A percentile compares a stretch with the other conserved stretches of the same genome.
Evolutionary conservation across 495 filamentous ascomycete species (phyloP).

Genomic region (Talaromyces ruber): DNA sequence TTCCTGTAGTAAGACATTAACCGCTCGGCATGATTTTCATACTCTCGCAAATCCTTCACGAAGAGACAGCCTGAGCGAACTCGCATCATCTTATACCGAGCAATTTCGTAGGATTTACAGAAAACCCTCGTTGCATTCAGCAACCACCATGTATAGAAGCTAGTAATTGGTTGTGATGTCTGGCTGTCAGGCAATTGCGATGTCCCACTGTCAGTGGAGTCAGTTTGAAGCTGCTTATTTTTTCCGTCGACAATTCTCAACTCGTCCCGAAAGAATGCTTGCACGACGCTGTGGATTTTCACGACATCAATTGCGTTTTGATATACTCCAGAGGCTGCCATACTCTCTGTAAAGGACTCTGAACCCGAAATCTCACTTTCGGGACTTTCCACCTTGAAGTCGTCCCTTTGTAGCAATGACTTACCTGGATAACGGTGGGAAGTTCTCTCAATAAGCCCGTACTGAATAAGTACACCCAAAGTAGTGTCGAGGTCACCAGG

Average conservation of each 20-base stretch:
- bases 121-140: conserved; percentile 51
- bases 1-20: conserved; percentile 35
- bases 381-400: conserved; percentile 32
- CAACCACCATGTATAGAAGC: conserved; percentile 49
- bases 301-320: conserved; percentile 59
- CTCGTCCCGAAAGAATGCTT: conserved; percentile 67
- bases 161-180: conserved; percentile 10
- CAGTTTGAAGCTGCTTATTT: conserved; percentile 18
- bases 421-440: conserved; percentile 15
- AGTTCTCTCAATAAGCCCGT: conserved; percentile 59
- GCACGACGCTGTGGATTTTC: conserved; percentile 69
- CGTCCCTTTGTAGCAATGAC: conserved; percentile 10
- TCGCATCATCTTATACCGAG: conserved; percentile 48
- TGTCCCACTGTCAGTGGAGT: conserved; percentile 10
- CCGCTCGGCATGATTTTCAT: conserved; percentile 57
- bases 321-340: conserved; percentile 36
- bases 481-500: conserved; percentile 59
- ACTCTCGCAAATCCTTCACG: conserved; percentile 63
- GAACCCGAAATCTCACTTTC: conserved; percentile 17
- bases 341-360: conserved; percentile 32
- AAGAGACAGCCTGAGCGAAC: conserved; percentile 11
- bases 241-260: conserved; percentile 48
- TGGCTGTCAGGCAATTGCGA: background rate
- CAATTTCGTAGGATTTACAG: conserved; percentile 53
- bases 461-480: conserved; percentile 56